Evolutionary conservation across 306 rosid genomes (phyloP), one percentile per base, ranked within the genome.

Genomic region (Inga laurina): DNA sequence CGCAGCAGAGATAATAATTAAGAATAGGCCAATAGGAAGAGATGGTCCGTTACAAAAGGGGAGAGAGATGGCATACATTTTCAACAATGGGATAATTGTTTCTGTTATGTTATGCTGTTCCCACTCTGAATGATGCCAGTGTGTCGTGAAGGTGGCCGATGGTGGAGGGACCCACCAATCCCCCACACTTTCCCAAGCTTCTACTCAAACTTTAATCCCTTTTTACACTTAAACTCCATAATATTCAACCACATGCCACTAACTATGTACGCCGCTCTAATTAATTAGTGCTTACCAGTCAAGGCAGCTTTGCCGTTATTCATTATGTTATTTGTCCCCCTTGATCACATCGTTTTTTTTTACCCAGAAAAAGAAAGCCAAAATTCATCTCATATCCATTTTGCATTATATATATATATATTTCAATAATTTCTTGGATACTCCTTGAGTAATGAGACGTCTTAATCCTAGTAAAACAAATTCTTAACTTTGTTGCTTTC

Each of bases 151-250:
- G 54, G 19, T 71, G 9, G 27, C 4, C 22, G 5, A 0, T 45
- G 56, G 13, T 43, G 76, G 56, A 4, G 56, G 37, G 56, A n/a
- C 15, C 34, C 74, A 19, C 7, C 57, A 56, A 54, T 46, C 7
- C 22, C 1, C 56, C 67, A 11, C 46, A 12, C 72, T 24, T 80
- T 70, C 41, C 75, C 79, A 27, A 37, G 44, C 14, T 61, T 71
- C 62, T 35, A 78, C 79, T 83, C 82, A 72, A 83, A 59, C 66
- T 22, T 72, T 5, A n/a, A 11, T n/a, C 41, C 21, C 12, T 73
- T 72, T 57, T 24, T 27, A 27, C 14, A 2, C 3, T 22, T 24
- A 56, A 7, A 54, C 22, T 15, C 61, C 18, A 51, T 51, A 1
- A 4, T 7, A n/a, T 57, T 57, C 30, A n/a, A 22, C 32, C 66